phyloP scores from a whole-genome alignment of 78 protist genomes.

The Dictyostelium firmibasis region DNA sequence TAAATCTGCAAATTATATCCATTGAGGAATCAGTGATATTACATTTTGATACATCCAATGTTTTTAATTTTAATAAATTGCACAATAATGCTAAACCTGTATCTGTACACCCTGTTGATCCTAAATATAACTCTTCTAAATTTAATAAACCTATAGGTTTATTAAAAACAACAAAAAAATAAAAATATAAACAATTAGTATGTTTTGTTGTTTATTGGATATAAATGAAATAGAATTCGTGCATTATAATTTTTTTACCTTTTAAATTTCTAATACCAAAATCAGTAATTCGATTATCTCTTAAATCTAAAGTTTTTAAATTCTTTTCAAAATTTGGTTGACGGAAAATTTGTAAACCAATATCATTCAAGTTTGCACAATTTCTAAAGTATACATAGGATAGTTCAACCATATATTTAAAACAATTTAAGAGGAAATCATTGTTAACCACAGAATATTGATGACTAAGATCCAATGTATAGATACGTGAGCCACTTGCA shows the following conservation, averaged over 20 bases:
- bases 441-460: conserved; percentile 27
- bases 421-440: conserved; percentile 21
- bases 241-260: too few species aligned
- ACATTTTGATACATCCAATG: conserved; percentile 32
- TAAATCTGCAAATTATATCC: background rate
- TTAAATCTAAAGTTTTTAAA: conserved; percentile 16
- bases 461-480: conserved; percentile 4
- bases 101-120: conserved; percentile 28
- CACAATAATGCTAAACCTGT: background rate
- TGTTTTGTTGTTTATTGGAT: too few species aligned
- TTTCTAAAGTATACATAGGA: background rate
- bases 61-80: background rate
- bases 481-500: conserved; percentile 6
- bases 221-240: too few species aligned
- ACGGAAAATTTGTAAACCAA: conserved; percentile 30
- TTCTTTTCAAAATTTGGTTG: background rate
- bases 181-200: background rate
- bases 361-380: background rate
- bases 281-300: conserved; percentile 32
- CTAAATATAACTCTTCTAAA: conserved; percentile 38
- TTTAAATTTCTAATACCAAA: conserved; percentile 8
- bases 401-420: background rate
- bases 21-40: conserved; percentile 37
- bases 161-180: background rate
- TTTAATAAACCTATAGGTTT: background rate